Percentiles rank a stretch among this genome's conserved stretches.
These are phyloP conservation scores for Lactarius psammicola DNA, from an alignment of 768 basidiomycete genomes.

Conservation along the genomic window DNA sequence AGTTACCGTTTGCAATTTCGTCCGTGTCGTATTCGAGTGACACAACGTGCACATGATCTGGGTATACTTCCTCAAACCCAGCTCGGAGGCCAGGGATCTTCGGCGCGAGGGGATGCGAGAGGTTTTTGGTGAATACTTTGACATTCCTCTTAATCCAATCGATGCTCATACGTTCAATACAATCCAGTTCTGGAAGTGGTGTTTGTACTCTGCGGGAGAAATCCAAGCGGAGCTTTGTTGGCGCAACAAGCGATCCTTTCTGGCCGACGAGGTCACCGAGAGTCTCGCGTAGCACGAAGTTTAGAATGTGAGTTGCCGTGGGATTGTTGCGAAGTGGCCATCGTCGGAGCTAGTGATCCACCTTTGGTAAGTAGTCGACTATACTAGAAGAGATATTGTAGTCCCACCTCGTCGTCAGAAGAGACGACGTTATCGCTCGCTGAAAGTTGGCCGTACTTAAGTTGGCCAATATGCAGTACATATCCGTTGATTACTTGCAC, in stretches of 20 bases:
- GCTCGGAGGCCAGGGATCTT: conserved; percentile 93
- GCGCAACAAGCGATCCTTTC: conserved; percentile 95
- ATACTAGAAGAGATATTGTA: neutral
- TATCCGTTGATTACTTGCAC: conserved; percentile 96
- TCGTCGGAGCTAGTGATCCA: conserved; percentile 64
- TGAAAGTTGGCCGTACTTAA: conserved; percentile 83
- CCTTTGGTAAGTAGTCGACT: neutral
- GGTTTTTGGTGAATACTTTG: conserved; percentile 82
- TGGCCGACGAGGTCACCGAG: conserved; percentile 98
- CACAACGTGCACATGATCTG: conserved; percentile 95
- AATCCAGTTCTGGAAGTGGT: conserved; percentile 65
- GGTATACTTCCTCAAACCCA: conserved; percentile 97
- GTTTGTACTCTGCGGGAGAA: conserved; percentile 95
- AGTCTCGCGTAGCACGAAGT: conserved; percentile 87
- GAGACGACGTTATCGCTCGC: conserved; percentile 82
- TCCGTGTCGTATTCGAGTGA: conserved; percentile 85
- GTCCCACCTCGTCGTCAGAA: conserved; percentile 85
- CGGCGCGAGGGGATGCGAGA: conserved; percentile 72
- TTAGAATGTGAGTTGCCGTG: conserved; percentile 97
- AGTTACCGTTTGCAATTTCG: conserved; percentile 77
- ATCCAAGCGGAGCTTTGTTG: conserved; percentile 94
- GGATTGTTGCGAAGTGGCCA: conserved; percentile 98
- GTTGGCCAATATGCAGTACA: conserved; percentile 85
- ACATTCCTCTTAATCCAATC: conserved; percentile 93
- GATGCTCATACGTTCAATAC: conserved; percentile 79